Base-by-base conservation (phyloP, 768 basidiomycete species). In the Boletus rex-veris region DNA sequence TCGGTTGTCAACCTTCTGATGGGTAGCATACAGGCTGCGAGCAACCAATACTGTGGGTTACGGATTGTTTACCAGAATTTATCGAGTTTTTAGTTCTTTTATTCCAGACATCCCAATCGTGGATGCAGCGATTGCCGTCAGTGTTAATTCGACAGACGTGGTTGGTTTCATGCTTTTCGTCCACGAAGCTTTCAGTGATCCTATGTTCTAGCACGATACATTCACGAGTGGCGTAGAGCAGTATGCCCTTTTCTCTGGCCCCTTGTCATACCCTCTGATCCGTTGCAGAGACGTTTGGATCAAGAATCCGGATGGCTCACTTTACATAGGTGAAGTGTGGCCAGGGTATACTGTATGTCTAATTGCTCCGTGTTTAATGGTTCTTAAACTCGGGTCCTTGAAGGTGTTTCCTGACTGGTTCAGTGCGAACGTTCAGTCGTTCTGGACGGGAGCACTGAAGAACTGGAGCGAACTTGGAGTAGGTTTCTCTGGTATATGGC, bases 251-350 rank as follows among this genome's bases (percentile, higher is more conserved):
- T 33, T 21, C 24, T 26, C 33, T 5, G 8, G 18, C 15, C 7
- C 35, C 24, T 30, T 16, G 36, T 40, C 49, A 2, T 36, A 37
- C 16, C 6, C 16, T 36, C 31, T 33, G 12, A 55, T 39, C 10
- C 19, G 33, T n/a, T 21, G 26, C 58, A 86, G 84, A 44, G 77
- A 80, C 39, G 78, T 84, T 2, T 90, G 84, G 70, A 78, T 90
- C 48, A 87, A 81, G 61, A 88, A 90, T 64, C 83, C 84, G 0
- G 84, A 89, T 63, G 82, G 81, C 0, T 77, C 82, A 40, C 79
- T 84, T 59, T 89, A 86, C 66, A 69, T 88, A 15, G 89, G 89
- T 6, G 75, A 85, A 65, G 88, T 88, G 6, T 90, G 85, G 86
- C 86, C 87, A 10, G 87, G 87, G 11, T 85, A 80, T 68, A 86